A percentile compares a stretch with the other conserved stretches of the same genome.
Evolutionary conservation across 805 yeast genomes (phyloP).

Genomic region (Zygotorulaspora florentina): DNA sequence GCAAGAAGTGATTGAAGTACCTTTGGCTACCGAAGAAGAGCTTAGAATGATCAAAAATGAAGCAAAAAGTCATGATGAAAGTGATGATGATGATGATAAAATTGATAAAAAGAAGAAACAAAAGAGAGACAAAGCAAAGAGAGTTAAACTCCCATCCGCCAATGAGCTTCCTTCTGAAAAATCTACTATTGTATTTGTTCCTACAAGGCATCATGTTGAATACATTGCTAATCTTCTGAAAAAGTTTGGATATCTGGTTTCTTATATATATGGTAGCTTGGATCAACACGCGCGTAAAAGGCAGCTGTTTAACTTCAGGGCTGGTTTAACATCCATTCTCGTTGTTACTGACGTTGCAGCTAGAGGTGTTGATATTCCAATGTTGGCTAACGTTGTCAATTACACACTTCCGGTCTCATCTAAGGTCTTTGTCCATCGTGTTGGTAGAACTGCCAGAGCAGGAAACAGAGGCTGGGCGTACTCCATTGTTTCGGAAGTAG

Average conservation of each 20-base stretch:
- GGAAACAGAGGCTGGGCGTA: conserved; percentile 98
- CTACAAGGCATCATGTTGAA: conserved; percentile 97
- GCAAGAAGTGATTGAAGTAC: conserved; percentile 81
- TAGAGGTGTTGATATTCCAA: conserved; percentile 97
- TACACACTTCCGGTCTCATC: conserved; percentile 88
- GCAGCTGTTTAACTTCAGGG: conserved; percentile 78
- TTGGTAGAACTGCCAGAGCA: conserved; percentile 99
- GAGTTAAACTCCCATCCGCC: conserved; percentile 67
- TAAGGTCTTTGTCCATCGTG: conserved; percentile 92
- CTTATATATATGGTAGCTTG: conserved; percentile 89
- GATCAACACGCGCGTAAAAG: conserved; percentile 93
- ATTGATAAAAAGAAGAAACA: conserved; percentile 29
- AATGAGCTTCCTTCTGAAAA: conserved; percentile 77
- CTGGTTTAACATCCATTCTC: conserved; percentile 77
- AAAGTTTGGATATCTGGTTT: conserved; percentile 77
- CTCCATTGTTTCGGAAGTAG: conserved; percentile 78
- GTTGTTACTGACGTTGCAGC: conserved; percentile 99
- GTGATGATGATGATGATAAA: conserved; percentile 43
- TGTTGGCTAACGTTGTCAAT: conserved; percentile 90
- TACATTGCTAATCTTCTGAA: conserved; percentile 68
- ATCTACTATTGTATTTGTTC: conserved; percentile 91
- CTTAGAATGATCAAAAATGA: conserved; percentile 47
- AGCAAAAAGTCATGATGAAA: conserved; percentile 47
- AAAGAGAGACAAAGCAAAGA: conserved; percentile 41
- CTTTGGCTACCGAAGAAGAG: conserved; percentile 71